These are phyloP conservation scores for Basidioascus undulatus DNA, from an alignment of 768 basidiomycete genomes.

Conservation along the genomic window DNA sequence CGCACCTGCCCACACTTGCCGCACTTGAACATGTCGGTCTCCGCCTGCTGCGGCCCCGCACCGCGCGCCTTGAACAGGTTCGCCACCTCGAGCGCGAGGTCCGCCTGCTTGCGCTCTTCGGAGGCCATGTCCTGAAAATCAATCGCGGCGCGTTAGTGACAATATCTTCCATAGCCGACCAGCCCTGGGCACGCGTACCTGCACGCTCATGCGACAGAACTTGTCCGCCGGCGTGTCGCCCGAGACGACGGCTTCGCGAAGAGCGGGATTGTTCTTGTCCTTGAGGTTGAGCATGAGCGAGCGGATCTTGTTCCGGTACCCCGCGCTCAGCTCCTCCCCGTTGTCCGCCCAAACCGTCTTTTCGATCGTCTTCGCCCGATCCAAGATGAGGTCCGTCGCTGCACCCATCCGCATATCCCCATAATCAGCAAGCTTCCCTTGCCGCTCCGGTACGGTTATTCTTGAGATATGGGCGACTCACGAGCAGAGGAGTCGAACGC, in stretches of 20 bases:
- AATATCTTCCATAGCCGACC: background rate
- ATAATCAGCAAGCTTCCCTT: too few species aligned
- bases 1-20: slow-evolving; percentile 57
- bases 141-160: background rate
- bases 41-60: slow-evolving; percentile 69
- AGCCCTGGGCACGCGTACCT: slow-evolving; percentile 23
- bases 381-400: slow-evolving; percentile 47
- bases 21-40: slow-evolving; percentile 96
- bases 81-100: slow-evolving; percentile 53
- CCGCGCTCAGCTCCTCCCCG: slow-evolving; percentile 23
- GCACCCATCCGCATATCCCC: background rate
- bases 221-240: slow-evolving; percentile 47
- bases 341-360: slow-evolving; percentile 29
- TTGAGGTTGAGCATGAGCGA: slow-evolving; percentile 80
- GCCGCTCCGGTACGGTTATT: too few species aligned
- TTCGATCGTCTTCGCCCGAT: slow-evolving; percentile 48
- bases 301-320: slow-evolving; percentile 59
- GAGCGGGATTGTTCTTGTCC: slow-evolving; percentile 70
- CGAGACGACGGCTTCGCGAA: slow-evolving; percentile 62
- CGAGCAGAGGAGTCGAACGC: slow-evolving; percentile 66
- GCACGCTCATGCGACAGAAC: slow-evolving; percentile 57
- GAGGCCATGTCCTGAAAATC: slow-evolving; percentile 85
- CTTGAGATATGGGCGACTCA: slow-evolving; percentile 28
- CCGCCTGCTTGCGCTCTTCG: slow-evolving; percentile 63
- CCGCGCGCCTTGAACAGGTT: slow-evolving; percentile 80